These are phyloP conservation scores for Ophiostoma piceae DNA, from an alignment of 2,329 filamentous ascomycete species.

Conservation along the genomic window DNA sequence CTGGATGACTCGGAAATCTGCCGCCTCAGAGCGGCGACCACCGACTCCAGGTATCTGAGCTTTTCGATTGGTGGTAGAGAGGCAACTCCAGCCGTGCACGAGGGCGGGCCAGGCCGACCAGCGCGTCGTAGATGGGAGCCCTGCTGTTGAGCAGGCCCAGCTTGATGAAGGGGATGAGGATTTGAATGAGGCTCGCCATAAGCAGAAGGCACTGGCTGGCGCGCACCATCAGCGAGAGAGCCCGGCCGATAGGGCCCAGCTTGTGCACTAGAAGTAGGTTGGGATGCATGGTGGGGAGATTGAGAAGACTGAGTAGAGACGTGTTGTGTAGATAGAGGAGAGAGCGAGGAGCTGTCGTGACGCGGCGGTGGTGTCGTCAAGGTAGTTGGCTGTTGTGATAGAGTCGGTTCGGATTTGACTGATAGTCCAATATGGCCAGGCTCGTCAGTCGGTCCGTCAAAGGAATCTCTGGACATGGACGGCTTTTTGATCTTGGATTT, in stretches of 20 bases:
- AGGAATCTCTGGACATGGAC: not conserved
- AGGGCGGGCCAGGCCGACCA: not conserved
- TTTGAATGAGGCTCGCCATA: not conserved
- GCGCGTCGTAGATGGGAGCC: not conserved
- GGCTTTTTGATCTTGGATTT: conserved; percentile 7
- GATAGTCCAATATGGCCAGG: not conserved
- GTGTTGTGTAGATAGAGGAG: not conserved
- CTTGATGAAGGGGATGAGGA: not conserved
- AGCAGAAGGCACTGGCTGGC: not conserved
- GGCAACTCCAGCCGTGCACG: conserved; percentile 10
- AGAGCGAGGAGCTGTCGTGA: not conserved
- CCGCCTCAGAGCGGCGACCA: conserved; percentile 18
- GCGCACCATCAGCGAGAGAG: not conserved
- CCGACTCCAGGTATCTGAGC: conserved; percentile 22
- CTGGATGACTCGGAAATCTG: not conserved
- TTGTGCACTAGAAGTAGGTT: conserved; percentile 3
- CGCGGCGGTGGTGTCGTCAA: not conserved
- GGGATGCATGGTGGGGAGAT: not conserved
- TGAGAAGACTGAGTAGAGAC: not conserved
- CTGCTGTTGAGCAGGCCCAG: not conserved
- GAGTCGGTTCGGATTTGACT: not conserved
- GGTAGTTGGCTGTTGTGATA: not conserved
- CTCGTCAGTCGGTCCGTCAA: not conserved
- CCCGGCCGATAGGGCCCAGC: conserved; percentile 9
- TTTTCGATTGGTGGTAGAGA: conserved; percentile 14